Evolutionary conservation across 306 rosid genomes (phyloP).

Genomic region (Quillaja saponaria): DNA sequence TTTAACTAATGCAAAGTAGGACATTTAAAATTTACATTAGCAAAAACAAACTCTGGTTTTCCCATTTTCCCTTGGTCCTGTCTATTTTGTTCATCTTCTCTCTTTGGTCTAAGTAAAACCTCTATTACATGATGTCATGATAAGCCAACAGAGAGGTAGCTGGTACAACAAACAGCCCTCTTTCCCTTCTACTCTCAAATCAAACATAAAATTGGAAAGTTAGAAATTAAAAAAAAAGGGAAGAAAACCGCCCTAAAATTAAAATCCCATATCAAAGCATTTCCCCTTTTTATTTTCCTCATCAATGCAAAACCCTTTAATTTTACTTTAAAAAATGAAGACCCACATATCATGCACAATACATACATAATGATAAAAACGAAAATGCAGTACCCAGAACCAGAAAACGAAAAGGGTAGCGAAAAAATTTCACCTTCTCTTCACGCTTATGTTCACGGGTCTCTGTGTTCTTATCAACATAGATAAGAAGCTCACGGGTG

Average conservation of each 20-base stretch:
- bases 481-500: constrained; percentile 39
- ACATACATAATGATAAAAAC: not conserved
- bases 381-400: not conserved
- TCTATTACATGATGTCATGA: no score
- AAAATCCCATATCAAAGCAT: not conserved
- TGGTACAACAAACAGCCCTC: not conserved
- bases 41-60: not conserved
- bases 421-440: constrained; percentile 42
- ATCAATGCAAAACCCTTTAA: not conserved
- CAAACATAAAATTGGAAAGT: not conserved
- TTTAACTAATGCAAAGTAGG: not conserved
- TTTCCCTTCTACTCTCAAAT: not conserved
- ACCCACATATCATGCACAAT: not conserved
- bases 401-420: no score
- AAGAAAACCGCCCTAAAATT: not conserved
- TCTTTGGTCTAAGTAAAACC: not conserved
- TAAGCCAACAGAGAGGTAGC: no score
- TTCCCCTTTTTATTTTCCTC: no score
- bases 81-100: not conserved
- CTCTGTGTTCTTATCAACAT: constrained; percentile 24
- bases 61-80: not conserved
- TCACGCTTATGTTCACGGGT: constrained; percentile 42
- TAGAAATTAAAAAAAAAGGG: not conserved
- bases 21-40: not conserved
- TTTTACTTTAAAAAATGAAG: not conserved